phyloP scores from a whole-genome alignment of 352 stramenopile species.

The Elongisporangium anandrum region DNA sequence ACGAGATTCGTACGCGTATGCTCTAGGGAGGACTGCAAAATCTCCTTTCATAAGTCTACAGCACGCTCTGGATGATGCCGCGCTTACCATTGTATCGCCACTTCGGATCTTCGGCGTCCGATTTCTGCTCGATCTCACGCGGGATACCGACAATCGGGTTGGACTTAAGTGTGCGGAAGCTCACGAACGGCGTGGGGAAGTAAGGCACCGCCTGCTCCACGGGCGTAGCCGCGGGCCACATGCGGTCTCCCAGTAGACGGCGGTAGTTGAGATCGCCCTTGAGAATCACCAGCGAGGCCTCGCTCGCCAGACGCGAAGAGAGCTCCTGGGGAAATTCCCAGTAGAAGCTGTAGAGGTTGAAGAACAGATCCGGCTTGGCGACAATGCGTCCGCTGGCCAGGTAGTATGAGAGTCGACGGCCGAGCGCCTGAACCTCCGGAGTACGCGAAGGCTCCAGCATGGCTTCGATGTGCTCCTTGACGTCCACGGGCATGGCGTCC shows the following conservation, averaged over 20 bases:
- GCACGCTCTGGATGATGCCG: conserved; percentile 62
- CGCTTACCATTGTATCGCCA: conserved; percentile 69
- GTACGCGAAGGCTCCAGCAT: conserved; percentile 36
- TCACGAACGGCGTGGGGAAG: conserved; percentile 62
- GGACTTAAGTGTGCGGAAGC: conserved; percentile 72
- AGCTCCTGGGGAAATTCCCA: conserved; percentile 53
- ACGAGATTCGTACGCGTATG: too few species aligned
- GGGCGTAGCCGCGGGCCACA: conserved; percentile 83
- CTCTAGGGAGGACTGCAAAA: too few species aligned
- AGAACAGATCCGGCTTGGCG: conserved; percentile 35
- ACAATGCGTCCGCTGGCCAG: conserved; percentile 20
- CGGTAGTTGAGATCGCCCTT: conserved; percentile 98
- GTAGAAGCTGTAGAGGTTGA: conserved; percentile 74
- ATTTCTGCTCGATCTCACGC: conserved; percentile 25
- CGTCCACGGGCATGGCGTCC: conserved; percentile 54
- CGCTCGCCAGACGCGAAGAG: conserved; percentile 13
- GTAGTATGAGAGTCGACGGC: conserved; percentile 31
- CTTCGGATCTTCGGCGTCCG: conserved; percentile 47
- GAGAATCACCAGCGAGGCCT: conserved; percentile 88
- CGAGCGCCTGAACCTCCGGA: conserved; percentile 39
- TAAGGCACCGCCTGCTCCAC: conserved; percentile 84
- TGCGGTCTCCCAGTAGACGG: conserved; percentile 91
- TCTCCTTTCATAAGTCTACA: conserved; percentile 16
- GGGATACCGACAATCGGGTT: conserved; percentile 59
- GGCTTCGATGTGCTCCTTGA: conserved; percentile 51